phyloP scores from a whole-genome alignment of 257 asterid genomes.

The Plantago elongata region DNA sequence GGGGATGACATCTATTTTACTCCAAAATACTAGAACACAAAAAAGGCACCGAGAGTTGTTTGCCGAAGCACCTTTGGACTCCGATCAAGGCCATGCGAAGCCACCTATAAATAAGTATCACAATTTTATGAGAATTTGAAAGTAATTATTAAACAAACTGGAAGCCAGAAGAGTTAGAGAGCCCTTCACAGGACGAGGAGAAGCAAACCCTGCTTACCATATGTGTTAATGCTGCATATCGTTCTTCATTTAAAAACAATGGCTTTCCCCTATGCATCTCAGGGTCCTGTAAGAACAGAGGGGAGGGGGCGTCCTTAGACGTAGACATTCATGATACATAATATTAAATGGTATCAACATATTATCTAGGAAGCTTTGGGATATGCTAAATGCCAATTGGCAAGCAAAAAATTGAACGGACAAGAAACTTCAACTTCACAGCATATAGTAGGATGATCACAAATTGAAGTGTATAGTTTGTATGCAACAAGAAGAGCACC shows the following conservation, averaged over 20 bases:
- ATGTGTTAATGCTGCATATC: slow-evolving; percentile 79
- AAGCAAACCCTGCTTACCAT: slow-evolving; percentile 52
- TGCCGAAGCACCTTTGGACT: slow-evolving; percentile 90
- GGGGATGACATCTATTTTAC: slow-evolving; percentile 16
- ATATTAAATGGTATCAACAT: slow-evolving; percentile 4
- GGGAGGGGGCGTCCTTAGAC: background rate
- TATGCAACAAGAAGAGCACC: no score
- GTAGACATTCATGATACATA: slow-evolving; percentile 4
- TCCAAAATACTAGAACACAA: slow-evolving; percentile 55
- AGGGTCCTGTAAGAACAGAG: slow-evolving; percentile 55
- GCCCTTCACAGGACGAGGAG: slow-evolving; percentile 2
- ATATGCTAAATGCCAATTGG: no score
- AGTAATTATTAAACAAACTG: background rate
- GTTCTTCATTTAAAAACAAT: slow-evolving; percentile 79
- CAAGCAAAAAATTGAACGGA: no score
- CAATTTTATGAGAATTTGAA: slow-evolving; percentile 14
- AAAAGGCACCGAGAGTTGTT: slow-evolving; percentile 75
- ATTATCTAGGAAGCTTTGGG: no score
- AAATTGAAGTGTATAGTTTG: no score
- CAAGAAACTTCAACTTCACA: no score
- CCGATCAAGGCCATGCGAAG: slow-evolving; percentile 96
- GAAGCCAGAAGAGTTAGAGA: background rate
- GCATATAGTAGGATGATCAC: no score
- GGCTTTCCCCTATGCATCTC: slow-evolving; percentile 92
- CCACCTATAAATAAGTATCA: slow-evolving; percentile 55